Evolutionary conservation across 352 stramenopile genomes (phyloP), one percentile per base, ranked within the genome.

Genomic region (Phytophthora tubulina): DNA sequence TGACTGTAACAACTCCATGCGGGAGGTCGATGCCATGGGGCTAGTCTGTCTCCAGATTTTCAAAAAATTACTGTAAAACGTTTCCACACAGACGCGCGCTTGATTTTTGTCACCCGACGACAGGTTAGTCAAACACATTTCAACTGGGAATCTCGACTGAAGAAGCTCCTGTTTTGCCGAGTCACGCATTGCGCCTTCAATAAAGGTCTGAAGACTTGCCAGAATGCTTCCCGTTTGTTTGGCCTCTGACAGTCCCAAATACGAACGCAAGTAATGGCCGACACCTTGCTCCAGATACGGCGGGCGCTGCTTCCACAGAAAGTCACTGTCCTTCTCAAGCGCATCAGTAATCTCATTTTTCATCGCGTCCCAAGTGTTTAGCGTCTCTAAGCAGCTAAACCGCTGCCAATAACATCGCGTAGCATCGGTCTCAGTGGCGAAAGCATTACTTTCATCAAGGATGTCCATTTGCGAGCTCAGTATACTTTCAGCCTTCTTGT

Each of bases 351-450:
- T 67, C 39, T 92, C 88, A 13, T 66, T 54, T 9, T 80, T 66
- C 4, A 96, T 67, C 32, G 84, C 70, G 14, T 89, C 78, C 88
- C 88, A 96, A 46, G 82, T 81, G 57, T 94, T 94, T 6, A 96
- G 66, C 21, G 56, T 79, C 42, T 90, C 86, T 17, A 94, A 64
- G 33, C 88, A 96, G 2, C 70, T 76, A 27, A 88, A 66, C 9
- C 84, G 71, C 56, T 96, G 81, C 83, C 85, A 94, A 27, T 77
- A 79, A 60, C 85, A 92, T 39, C 88, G 73, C 44, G 73, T 78
- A 7, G 78, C 64, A 70, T 92, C 84, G n/a, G 79, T 80, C 11
- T 82, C 70, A 13, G 48, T 63, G 0, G 70, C 65, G 11, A 84
- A 30, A 3, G 63, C 41, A n/a, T 72, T 60, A 33, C 61, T 65